Base-by-base conservation (phyloP, 2,329 filamentous ascomycete species). In the Beauveria sp. region DNA sequence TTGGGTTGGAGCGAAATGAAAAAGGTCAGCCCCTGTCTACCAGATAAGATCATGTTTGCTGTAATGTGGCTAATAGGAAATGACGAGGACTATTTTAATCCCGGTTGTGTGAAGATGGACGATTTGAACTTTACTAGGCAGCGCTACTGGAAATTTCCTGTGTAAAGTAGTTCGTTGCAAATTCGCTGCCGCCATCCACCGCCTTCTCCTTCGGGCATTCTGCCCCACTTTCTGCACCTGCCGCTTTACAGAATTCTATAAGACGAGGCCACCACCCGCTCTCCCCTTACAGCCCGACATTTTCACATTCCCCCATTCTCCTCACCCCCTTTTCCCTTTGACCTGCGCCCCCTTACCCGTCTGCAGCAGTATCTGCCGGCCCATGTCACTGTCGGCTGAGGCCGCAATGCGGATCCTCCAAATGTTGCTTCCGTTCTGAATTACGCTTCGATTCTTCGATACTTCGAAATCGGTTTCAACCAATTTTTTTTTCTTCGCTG, bases 171-270 rank as follows among this genome's bases (percentile, higher is more conserved):
- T 16, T 57, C 54, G 54, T 58, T 58, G 56, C 56, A 58, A 58
- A 58, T 58, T 58, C 45, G 56, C 56, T 58, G 56, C 56, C 56
- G 0, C 46, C 2, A 5, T 30, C 28, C 46, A 58, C 46, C 34
- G 56, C 56, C 46, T 42, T 40, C 56, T 22, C 22, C 2, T 58
- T 51, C 14, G 0, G 46, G 45, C 3, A 51, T 20, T 50, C 6
- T 1, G 20, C n/a, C 6, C 56, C 46, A 58, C 45, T 51, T n/a
- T 58, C 1, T 0, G 46, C 46, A 12, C 24, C 42, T 57, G 43
- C 54, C 54, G 54, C 54, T 57, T 57, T 58, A 58, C 14, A 58
- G 46, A 58, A 50, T 43, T 58, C 56, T 58, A 58, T 58, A 58
- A 58, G 56, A 58, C 46, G 10, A 46, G 46, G 46, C 46, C 30